Conservation (phyloP, 78 protist species). For the Tieghemostelium lacteum region DNA sequence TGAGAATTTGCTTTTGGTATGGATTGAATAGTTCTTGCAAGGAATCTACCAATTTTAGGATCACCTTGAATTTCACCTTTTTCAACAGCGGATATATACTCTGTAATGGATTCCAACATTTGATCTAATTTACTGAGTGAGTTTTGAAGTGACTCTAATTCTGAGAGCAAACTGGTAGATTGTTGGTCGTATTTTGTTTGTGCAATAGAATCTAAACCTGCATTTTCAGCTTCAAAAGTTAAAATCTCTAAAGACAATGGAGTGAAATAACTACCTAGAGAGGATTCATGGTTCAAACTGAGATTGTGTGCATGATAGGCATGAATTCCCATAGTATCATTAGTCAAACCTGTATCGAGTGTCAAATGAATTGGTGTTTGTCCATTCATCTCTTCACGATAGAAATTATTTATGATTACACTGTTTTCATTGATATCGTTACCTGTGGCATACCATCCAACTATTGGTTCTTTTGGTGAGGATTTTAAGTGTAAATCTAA, state of each 20-base stretch:
- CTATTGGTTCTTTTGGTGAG: slow-evolving; percentile 83
- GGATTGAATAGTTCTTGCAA: slow-evolving; percentile 71
- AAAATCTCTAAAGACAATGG: slow-evolving; percentile 59
- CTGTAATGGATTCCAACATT: slow-evolving; percentile 45
- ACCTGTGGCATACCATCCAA: slow-evolving; percentile 89
- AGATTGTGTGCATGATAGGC: slow-evolving; percentile 75
- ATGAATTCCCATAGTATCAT: slow-evolving; percentile 77
- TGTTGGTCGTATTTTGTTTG: slow-evolving; percentile 33
- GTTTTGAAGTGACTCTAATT: slow-evolving; percentile 53
- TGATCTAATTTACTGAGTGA: slow-evolving; percentile 52
- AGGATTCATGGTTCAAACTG: slow-evolving; percentile 23
- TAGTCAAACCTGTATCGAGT: slow-evolving; percentile 72
- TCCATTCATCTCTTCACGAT: slow-evolving; percentile 78
- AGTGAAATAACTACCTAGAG: slow-evolving; percentile 55
- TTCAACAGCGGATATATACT: slow-evolving; percentile 70
- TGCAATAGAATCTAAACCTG: slow-evolving; percentile 54
- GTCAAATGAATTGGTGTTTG: slow-evolving; percentile 78
- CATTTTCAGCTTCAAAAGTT: slow-evolving; percentile 74
- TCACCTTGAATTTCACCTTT: slow-evolving; percentile 80
- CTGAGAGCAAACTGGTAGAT: slow-evolving; percentile 53
- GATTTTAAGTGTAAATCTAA: slow-evolving; percentile 78
- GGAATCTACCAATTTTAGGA: slow-evolving; percentile 75
- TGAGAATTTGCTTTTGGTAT: slow-evolving; percentile 67
- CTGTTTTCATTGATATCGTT: slow-evolving; percentile 72
- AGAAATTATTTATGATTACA: slow-evolving; percentile 79